Evolutionary conservation across 2,329 filamentous ascomycete genomes (phyloP), one percentile per base, ranked within the genome.

Genomic region (Albifimbria verrucaria): DNA sequence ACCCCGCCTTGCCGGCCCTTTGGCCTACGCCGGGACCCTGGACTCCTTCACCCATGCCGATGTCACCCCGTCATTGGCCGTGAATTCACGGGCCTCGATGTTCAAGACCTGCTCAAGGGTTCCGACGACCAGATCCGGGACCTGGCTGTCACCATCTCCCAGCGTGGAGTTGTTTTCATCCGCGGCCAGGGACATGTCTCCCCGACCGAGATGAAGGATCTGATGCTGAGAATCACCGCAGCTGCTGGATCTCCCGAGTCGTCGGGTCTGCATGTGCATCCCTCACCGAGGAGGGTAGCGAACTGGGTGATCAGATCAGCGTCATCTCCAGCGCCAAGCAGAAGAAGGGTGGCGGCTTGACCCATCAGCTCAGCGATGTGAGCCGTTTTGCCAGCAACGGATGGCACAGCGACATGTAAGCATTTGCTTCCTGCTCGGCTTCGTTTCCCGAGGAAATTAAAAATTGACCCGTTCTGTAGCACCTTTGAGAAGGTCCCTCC

Each of bases 271-370:
- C 80, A 83, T 53, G 73, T 82, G 7, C 81, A 83, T 57, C 80
- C 81, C 60, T 83, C 23, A 77, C 76, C 0, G 77, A 82, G 55
- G 76, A 78, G 56, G 74, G 73, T 20, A 77, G 74, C 52, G 77
- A 82, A 58, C 69, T 79, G 1, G 77, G 78, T 32, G 78, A 82
- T 59, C 74, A 84, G 62, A 77, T 84, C 57, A 78, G 73, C 51
- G 77, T 82, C 51, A 83, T 84, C 63, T 80, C 76, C 52, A 77
- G 76, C 49, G 75, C 79, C 64, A 77, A 79, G 71, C 73, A 80
- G 62, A 77, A 79, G 69, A 80, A 80, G 64, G 75, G 77, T 24
- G 76, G 77, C 59, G 76, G 76, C 58, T 62, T 80, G 53, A 79
- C 77, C 25, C 75, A 80, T 61, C 72, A 77, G 57, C 68, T 78